Evolutionary conservation across 257 asterid genomes (phyloP).

Genomic region (Solanum corneliomulleri): DNA sequence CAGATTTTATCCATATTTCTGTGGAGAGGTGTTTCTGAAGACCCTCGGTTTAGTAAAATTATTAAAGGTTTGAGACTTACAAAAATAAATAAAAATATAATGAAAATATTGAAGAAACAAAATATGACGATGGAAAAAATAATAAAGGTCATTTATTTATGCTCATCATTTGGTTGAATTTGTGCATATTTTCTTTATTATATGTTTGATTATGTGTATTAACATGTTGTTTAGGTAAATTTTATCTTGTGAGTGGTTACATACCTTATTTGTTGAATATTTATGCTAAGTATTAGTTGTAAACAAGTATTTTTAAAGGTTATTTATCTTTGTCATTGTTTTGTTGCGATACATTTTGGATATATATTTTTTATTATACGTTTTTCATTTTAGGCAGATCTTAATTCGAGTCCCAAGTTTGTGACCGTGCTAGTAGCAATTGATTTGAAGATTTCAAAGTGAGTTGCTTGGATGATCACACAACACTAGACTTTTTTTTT

Average conservation of each 20-base stretch:
- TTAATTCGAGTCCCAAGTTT: not conserved
- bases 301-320: not conserved
- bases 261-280: not conserved
- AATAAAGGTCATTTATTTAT: not conserved
- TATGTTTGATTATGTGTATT: not conserved
- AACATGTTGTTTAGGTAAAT: not conserved
- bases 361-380: not conserved
- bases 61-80: not conserved
- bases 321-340: too few species aligned
- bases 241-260: not conserved
- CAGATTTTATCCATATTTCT: rapidly evolving
- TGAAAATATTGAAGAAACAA: not conserved
- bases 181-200: not conserved
- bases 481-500: not conserved
- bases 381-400: not conserved
- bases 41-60: not conserved
- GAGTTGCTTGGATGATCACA: not conserved
- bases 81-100: not conserved
- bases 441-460: not conserved
- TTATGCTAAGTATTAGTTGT: not conserved
- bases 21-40: not conserved
- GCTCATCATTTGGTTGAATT: not conserved
- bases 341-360: not conserved
- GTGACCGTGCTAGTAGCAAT: not conserved
- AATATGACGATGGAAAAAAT: not conserved